Evolutionary conservation across 1,284 basidiomycete genomes (phyloP).

Genomic region (Irpex rosettiformis): DNA sequence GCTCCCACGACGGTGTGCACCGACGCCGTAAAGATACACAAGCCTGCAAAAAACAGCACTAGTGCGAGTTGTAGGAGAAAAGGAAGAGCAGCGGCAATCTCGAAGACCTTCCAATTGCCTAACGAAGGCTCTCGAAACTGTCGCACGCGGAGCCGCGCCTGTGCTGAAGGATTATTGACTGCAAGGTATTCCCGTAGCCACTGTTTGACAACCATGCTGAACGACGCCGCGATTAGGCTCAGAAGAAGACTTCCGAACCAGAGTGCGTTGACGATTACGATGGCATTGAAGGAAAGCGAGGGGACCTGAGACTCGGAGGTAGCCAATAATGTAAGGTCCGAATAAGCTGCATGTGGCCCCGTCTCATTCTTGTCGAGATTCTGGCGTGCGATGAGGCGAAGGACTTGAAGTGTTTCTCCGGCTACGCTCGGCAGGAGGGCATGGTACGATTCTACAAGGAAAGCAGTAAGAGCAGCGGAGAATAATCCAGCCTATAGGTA

Average conservation of each 20-base stretch:
- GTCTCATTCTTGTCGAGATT: not conserved
- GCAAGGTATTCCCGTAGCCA: constrained; percentile 15
- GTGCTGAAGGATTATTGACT: not conserved
- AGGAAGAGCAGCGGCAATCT: constrained; percentile 16
- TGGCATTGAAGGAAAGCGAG: too few relatives aligned
- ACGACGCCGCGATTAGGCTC: constrained; percentile 14
- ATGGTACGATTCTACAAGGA: constrained; percentile 12
- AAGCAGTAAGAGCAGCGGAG: constrained; percentile 16
- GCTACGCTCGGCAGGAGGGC: not conserved
- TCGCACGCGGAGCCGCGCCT: constrained; percentile 1
- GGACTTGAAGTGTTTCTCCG: not conserved
- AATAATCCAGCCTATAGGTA: constrained; percentile 13
- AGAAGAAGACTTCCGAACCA: constrained; percentile 15
- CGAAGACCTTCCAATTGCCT: too few relatives aligned
- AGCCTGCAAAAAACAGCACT: constrained; percentile 15
- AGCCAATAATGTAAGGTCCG: not conserved
- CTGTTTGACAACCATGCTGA: constrained; percentile 17
- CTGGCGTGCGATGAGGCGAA: not conserved
- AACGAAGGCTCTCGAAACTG: constrained; percentile 9
- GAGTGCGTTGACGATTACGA: constrained; percentile 7
- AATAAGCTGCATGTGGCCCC: not conserved
- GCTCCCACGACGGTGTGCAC: constrained; percentile 7
- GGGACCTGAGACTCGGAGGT: not conserved
- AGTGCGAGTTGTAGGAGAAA: constrained; percentile 14
- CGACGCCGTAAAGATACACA: constrained; percentile 11